Evolutionary conservation across 2,329 filamentous ascomycete species (phyloP).

Genomic region (Beauveria sp.): DNA sequence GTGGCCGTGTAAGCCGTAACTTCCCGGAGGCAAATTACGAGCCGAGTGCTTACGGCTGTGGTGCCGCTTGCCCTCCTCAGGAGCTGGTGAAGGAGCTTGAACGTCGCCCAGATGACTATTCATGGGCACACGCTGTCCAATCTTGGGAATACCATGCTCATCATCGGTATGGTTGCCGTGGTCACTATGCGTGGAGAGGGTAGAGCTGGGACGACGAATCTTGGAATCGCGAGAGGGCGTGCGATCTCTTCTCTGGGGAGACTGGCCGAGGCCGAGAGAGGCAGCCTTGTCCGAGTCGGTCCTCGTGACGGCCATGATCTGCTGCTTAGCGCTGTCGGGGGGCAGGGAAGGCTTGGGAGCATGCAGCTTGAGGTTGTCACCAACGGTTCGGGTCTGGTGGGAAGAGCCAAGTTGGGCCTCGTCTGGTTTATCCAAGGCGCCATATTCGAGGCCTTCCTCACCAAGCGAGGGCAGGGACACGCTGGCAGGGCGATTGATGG

Average conservation of each 20-base stretch:
- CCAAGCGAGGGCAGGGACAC: slow-evolving; percentile 79
- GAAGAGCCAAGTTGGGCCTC: slow-evolving; percentile 41
- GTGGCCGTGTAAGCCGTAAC: slow-evolving; percentile 89
- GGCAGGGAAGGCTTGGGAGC: slow-evolving; percentile 84
- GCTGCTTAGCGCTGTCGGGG: slow-evolving; percentile 70
- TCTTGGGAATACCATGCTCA: slow-evolving; percentile 84
- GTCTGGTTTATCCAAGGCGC: slow-evolving; percentile 41
- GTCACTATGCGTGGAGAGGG: slow-evolving; percentile 42
- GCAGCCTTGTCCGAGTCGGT: slow-evolving; percentile 86
- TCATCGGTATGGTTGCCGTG: slow-evolving; percentile 51
- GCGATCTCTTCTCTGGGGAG: slow-evolving; percentile 45
- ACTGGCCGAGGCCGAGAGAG: slow-evolving; percentile 72
- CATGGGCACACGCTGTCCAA: slow-evolving; percentile 90
- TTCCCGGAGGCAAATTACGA: slow-evolving; percentile 66
- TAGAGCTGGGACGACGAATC: slow-evolving; percentile 59
- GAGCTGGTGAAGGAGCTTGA: slow-evolving; percentile 74
- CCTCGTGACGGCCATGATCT: slow-evolving; percentile 76
- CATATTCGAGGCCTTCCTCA: slow-evolving; percentile 86
- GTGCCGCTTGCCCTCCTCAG: slow-evolving; percentile 37
- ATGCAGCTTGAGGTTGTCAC: slow-evolving; percentile 75
- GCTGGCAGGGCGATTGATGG: slow-evolving; percentile 59
- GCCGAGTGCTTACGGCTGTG: slow-evolving; percentile 70
- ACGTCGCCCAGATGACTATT: slow-evolving; percentile 88
- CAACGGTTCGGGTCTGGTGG: slow-evolving; percentile 68
- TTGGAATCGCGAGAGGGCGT: slow-evolving; percentile 41